Evolutionary conservation across 2,329 filamentous ascomycete genomes (phyloP).

Genomic region (Apiospora koreana): DNA sequence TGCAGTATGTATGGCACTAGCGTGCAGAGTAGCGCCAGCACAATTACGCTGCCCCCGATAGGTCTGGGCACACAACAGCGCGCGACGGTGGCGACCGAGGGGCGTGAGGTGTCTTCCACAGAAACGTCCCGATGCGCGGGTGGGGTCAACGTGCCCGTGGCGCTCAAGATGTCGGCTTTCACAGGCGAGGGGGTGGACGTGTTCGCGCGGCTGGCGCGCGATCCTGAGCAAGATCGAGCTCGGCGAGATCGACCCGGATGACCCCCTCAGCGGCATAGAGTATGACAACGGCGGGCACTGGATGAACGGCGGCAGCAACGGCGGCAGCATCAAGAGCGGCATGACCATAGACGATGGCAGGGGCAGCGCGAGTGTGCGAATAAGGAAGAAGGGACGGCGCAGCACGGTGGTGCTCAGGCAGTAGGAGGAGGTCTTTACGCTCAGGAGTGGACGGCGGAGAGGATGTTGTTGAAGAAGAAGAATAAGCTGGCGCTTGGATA

Average conservation of each 20-base stretch:
- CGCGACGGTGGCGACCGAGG: constrained; percentile 74
- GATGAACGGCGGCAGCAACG: constrained; percentile 62
- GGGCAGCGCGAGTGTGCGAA: constrained; percentile 41
- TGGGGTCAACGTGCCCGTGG: constrained; percentile 76
- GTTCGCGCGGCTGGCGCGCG: constrained; percentile 81
- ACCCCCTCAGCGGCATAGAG: constrained; percentile 94
- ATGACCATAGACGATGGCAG: constrained; percentile 60
- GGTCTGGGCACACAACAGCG: constrained; percentile 62
- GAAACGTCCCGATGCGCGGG: constrained; percentile 85
- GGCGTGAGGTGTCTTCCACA: constrained; percentile 74
- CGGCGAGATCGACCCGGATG: constrained; percentile 95
- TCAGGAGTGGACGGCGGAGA: constrained; percentile 59
- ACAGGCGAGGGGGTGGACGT: constrained; percentile 89
- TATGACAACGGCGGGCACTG: constrained; percentile 79
- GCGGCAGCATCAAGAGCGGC: constrained; percentile 71
- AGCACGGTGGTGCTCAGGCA: constrained; percentile 55
- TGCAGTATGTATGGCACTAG: constrained; percentile 33
- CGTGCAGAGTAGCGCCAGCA: constrained; percentile 26
- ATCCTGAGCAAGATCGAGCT: constrained; percentile 98
- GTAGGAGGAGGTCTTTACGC: constrained; percentile 78
- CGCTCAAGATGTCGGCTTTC: constrained; percentile 86
- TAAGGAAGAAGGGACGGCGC: constrained; percentile 49
- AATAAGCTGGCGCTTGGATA: not conserved
- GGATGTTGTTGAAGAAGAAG: constrained; percentile 45
- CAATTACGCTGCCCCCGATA: constrained; percentile 22